phyloP scores from a whole-genome alignment of 345 rosid species.

The Lepidium aucheri region DNA sequence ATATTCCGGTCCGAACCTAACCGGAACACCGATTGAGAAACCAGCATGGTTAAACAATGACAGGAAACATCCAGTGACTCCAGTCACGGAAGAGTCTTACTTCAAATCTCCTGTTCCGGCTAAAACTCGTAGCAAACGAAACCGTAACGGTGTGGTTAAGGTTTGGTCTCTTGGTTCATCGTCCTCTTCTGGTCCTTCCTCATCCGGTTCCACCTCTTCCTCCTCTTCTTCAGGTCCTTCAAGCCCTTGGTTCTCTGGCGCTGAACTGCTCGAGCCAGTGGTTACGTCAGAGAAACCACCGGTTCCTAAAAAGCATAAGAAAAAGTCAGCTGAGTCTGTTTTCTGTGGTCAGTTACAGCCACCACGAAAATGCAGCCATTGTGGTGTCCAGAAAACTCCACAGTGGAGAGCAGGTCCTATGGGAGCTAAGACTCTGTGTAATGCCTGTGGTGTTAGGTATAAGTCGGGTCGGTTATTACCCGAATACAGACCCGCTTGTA shows the following conservation, averaged over 20 bases:
- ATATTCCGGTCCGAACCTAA: slow-evolving; percentile 35
- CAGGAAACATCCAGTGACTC: slow-evolving; percentile 25
- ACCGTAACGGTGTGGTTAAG: slow-evolving; percentile 39
- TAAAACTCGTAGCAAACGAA: slow-evolving; percentile 79
- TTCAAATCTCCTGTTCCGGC: slow-evolving; percentile 50
- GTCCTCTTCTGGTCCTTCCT: slow-evolving; percentile 29
- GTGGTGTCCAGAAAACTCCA: slow-evolving; percentile 28
- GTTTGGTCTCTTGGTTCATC: slow-evolving; percentile 61
- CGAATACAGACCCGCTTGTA: slow-evolving; percentile 42
- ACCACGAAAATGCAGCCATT: slow-evolving; percentile 34
- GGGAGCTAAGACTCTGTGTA: slow-evolving; percentile 43
- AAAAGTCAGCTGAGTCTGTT: slow-evolving; percentile 10
- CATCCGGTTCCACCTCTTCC: slow-evolving; percentile 23
- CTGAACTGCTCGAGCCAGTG: slow-evolving; percentile 20
- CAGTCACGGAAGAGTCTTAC: slow-evolving; percentile 16
- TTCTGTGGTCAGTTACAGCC: slow-evolving; percentile 6
- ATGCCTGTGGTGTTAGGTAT: slow-evolving; percentile 40
- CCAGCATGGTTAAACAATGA: slow-evolving; percentile 18
- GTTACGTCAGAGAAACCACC: slow-evolving; percentile 21
- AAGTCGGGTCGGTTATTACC: slow-evolving; percentile 42
- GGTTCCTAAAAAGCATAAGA: slow-evolving; percentile 43
- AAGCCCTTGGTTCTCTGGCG: slow-evolving; percentile 15
- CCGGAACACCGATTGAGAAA: slow-evolving; percentile 26
- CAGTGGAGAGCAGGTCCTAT: slow-evolving; percentile 40
- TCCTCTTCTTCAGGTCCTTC: slow-evolving; percentile 24